Evolutionary conservation across 2,329 filamentous ascomycete genomes (phyloP), one percentile per base, ranked within the genome.

Genomic region (Geosmithia putterillii): DNA sequence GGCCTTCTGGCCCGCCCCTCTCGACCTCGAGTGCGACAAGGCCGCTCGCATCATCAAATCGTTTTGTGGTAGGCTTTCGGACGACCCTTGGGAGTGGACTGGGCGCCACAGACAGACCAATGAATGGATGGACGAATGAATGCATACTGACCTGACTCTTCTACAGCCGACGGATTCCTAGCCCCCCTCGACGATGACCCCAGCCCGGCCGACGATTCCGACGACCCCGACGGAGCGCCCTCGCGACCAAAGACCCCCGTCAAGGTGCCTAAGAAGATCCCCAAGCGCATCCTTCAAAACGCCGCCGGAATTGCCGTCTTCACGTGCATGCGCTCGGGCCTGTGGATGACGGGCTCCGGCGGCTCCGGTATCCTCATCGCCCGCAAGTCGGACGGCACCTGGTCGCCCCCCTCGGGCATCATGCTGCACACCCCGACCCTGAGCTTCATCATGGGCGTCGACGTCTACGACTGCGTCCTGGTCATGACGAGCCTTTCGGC

Each of bases 391-490:
- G 88, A 94, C 51, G 88, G 89, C 7, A 81, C 81, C 50, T 95
- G 89, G 89, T 92, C 86, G 49, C 85, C 88, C 8, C 90, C 90
- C 0, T 94, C 86, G 0, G 89, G 86, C 40, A 88, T 96, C 50
- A 76, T 95, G 66, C 73, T 95, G 40, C 90, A 96, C 57, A 95
- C 90, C 0, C 79, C 86, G 1, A 87, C 84, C 1, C 72, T 95
- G 28, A 90, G 88, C 32, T 95, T 96, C 56, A 75, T 95, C 43
- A 81, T 89, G 6, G 90, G 89, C 2, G 83, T 95, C 36, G 90
- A 96, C 57, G 88, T 95, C 25, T 96, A 95, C 67, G 90, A 96
- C 60, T 95, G 89, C 56, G 84, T 96, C 14, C 74, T 95, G 8
- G 84, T 95, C 32, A 89, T 95, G 57, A 95, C 94, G 65, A 88